phyloP scores from a whole-genome alignment of 106 monocot genomes.

The Alisma plantagoaquatica region DNA sequence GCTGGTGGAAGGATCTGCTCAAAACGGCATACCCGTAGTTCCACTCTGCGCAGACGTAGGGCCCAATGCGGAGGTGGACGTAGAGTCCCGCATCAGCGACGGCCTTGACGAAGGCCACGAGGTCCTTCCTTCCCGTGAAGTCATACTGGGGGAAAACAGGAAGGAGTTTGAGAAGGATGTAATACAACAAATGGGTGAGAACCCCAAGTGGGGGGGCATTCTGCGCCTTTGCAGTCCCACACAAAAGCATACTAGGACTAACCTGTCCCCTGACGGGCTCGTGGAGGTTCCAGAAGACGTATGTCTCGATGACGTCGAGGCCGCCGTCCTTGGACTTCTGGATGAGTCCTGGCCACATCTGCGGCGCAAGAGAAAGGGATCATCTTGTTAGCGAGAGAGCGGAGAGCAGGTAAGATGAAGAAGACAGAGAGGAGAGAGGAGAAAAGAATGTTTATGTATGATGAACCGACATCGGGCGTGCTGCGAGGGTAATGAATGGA shows the following conservation, averaged over 20 bases:
- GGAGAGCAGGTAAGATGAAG: neutral
- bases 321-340: slow-evolving; percentile 60
- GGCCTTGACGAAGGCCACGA: slow-evolving; percentile 73
- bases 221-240: too few relatives aligned
- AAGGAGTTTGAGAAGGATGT: neutral
- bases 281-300: slow-evolving; percentile 69
- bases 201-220: neutral
- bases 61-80: slow-evolving; percentile 83
- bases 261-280: slow-evolving; percentile 70
- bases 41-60: slow-evolving; percentile 95
- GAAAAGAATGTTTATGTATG: neutral
- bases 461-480: slow-evolving; percentile 13
- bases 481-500: slow-evolving; percentile 32
- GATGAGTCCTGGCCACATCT: slow-evolving; percentile 63
- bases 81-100: slow-evolving; percentile 79
- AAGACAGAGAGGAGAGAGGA: neutral
- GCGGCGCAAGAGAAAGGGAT: neutral
- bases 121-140: slow-evolving; percentile 77
- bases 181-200: neutral
- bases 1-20: neutral
- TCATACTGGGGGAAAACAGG: slow-evolving; percentile 46
- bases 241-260: neutral
- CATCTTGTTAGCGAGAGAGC: neutral
- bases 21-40: slow-evolving; percentile 62
- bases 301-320: slow-evolving; percentile 57